These are phyloP conservation scores for Ulmus americana DNA, from an alignment of 331 rosid species.

Conservation along the genomic window DNA sequence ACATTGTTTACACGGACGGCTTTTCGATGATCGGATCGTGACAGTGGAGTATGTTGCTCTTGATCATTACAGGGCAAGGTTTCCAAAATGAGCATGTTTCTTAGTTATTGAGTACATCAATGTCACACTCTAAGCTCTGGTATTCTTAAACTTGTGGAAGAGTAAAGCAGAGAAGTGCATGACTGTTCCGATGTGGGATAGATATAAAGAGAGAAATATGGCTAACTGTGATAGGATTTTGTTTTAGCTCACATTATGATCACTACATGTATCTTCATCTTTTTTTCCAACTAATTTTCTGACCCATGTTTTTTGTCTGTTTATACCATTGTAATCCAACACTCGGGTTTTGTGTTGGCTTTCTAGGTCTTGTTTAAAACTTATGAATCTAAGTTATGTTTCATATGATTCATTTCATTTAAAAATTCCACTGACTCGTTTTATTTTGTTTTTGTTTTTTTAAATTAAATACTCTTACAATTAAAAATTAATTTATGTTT, in stretches of 20 bases:
- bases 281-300: background rate
- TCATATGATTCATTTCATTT: too few relatives aligned
- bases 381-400: too few relatives aligned
- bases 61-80: conserved; percentile 46
- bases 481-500: too few relatives aligned
- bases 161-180: too few relatives aligned
- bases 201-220: background rate
- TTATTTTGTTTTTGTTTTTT: too few relatives aligned
- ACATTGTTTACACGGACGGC: conserved; percentile 68
- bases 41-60: conserved; percentile 54
- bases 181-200: too few relatives aligned
- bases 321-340: too few relatives aligned
- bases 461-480: too few relatives aligned
- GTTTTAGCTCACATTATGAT: background rate
- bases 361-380: too few relatives aligned
- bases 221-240: background rate
- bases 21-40: conserved; percentile 61
- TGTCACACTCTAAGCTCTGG: background rate
- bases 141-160: too few relatives aligned
- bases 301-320: background rate
- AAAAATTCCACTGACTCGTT: too few relatives aligned
- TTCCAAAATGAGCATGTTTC: conserved; percentile 38
- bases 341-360: too few relatives aligned
- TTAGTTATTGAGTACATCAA: background rate
- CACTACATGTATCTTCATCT: background rate